A percentile compares a stretch with the other conserved stretches of the same genome.
Conservation (phyloP, 495 filamentous ascomycete species). For the Annulohypoxylon stygium region DNA sequence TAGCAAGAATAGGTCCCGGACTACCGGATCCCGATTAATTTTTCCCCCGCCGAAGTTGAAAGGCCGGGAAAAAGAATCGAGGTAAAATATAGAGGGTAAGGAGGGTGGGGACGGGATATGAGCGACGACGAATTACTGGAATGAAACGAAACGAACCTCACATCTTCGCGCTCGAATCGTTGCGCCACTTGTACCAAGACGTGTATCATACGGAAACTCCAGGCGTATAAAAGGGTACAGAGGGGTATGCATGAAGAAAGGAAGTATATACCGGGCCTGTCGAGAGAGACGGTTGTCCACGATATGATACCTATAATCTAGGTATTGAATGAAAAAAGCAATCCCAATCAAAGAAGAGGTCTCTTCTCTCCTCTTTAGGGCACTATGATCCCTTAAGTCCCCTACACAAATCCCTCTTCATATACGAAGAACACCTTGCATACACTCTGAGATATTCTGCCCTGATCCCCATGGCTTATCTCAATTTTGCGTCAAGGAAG, state of each 20-base stretch:
- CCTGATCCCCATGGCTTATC: slow-evolving; percentile 49
- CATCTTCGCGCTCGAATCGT: slow-evolving; percentile 12
- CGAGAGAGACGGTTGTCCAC: slow-evolving; percentile 3
- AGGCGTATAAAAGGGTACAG: slow-evolving; percentile 25
- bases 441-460: slow-evolving; percentile 53
- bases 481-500: slow-evolving; percentile 56
- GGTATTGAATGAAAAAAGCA: slow-evolving; percentile 36
- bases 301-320: slow-evolving; percentile 24
- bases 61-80: background rate
- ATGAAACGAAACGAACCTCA: slow-evolving; percentile 8
- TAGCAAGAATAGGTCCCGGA: slow-evolving; percentile 23
- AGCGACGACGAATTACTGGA: slow-evolving; percentile 17
- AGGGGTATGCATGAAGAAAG: slow-evolving; percentile 36
- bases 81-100: background rate
- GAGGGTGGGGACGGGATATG: background rate
- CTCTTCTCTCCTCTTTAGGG: background rate
- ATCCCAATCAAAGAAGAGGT: slow-evolving; percentile 8
- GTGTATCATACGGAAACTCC: slow-evolving; percentile 40
- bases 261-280: slow-evolving; percentile 37
- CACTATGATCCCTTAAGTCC: background rate
- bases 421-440: slow-evolving; percentile 44
- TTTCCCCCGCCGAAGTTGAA: background rate
- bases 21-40: background rate
- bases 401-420: background rate
- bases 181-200: slow-evolving; percentile 33